Percentiles rank a stretch among this genome's conserved stretches.
phyloP scores from a whole-genome alignment of 352 stramenopile species.

The Sclerospora graminicola region DNA sequence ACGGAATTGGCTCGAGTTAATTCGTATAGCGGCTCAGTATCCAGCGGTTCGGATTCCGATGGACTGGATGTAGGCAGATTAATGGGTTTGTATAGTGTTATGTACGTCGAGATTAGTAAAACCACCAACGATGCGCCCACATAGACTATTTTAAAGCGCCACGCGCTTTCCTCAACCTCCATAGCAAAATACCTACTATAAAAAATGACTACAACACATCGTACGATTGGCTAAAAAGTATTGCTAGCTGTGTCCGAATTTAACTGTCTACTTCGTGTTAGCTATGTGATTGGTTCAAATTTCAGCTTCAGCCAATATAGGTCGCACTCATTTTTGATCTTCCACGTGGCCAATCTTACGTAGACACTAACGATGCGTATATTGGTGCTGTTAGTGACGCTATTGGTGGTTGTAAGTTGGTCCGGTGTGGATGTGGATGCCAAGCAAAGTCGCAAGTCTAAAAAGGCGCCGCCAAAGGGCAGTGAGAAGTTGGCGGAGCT shows the following conservation, averaged over 20 bases:
- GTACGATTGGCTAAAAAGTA: constrained; percentile 5
- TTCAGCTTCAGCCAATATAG: neutral
- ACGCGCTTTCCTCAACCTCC: constrained; percentile 7
- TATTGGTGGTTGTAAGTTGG: constrained; percentile 28
- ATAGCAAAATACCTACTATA: too few species aligned
- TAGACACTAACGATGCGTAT: constrained; percentile 17
- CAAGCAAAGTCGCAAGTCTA: constrained; percentile 33
- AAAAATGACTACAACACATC: neutral
- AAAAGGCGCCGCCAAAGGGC: constrained; percentile 23
- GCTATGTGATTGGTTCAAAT: neutral
- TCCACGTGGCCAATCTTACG: constrained; percentile 23
- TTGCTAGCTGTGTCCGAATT: neutral
- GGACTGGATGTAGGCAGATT: constrained; percentile 1
- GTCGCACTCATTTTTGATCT: constrained; percentile 23
- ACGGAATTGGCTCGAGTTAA: constrained; percentile 29
- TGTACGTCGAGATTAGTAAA: constrained; percentile 21
- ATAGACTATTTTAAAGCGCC: constrained; percentile 18
- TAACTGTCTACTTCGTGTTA: constrained; percentile 1
- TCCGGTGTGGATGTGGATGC: constrained; percentile 14
- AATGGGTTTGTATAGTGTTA: constrained; percentile 12
- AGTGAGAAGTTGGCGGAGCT: constrained; percentile 59
- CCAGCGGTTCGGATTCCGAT: constrained; percentile 6
- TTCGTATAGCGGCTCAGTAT: constrained; percentile 22
- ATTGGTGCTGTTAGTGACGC: constrained; percentile 21
- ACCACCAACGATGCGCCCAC: constrained; percentile 14